Evolutionary conservation across 1,284 basidiomycete genomes (phyloP).

Genomic region (Mycena citricolor): DNA sequence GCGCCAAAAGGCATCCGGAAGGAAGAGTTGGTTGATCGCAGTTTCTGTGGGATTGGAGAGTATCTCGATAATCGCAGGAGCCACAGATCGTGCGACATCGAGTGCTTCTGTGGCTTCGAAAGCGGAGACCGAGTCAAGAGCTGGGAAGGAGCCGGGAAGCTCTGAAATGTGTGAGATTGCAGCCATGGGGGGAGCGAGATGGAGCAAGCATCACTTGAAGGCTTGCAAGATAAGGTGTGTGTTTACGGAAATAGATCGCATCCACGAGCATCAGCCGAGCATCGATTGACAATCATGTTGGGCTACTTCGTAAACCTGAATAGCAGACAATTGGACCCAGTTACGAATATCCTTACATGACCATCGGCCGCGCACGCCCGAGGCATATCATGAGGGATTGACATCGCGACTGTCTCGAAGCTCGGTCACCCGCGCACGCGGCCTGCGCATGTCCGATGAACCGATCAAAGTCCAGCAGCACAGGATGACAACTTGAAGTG

Average conservation of each 20-base stretch:
- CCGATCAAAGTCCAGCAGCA: constrained; percentile 18
- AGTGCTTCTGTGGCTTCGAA: constrained; percentile 11
- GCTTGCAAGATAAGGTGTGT: too few relatives aligned
- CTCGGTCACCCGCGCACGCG: constrained; percentile 10
- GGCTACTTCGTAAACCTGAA: background rate
- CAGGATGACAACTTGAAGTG: too few relatives aligned
- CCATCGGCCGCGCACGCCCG: too few relatives aligned
- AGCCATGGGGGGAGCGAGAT: too few relatives aligned
- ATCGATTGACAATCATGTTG: constrained; percentile 1
- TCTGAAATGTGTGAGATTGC: constrained; percentile 10
- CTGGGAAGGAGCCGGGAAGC: constrained; percentile 9
- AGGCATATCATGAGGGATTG: background rate
- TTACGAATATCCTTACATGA: background rate
- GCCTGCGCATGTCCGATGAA: too few relatives aligned
- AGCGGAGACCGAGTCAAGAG: constrained; percentile 1
- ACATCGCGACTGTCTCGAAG: background rate
- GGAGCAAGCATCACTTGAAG: too few relatives aligned
- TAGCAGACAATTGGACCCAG: background rate
- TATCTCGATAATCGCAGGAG: constrained; percentile 10
- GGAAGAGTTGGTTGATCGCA: constrained; percentile 8
- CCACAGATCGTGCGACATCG: constrained; percentile 13
- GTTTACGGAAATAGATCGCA: too few relatives aligned
- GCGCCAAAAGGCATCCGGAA: constrained; percentile 21
- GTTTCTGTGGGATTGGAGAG: constrained; percentile 3
- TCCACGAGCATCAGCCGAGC: too few relatives aligned